Conservation (phyloP, 805 yeast genomes). For the Brettanomyces bruxellensis region DNA sequence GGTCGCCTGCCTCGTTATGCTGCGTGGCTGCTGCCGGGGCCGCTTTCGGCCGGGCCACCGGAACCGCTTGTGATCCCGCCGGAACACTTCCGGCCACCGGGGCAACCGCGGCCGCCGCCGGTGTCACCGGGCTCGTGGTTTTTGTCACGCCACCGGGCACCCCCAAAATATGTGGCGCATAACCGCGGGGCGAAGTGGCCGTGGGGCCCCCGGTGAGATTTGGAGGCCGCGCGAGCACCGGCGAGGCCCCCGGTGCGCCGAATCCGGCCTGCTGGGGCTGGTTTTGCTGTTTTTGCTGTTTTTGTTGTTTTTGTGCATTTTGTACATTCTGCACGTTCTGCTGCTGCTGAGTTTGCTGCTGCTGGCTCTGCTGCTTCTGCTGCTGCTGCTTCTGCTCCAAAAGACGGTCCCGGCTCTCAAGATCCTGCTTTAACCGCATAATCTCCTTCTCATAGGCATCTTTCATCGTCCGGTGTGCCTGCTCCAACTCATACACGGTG, state of each 20-base stretch:
- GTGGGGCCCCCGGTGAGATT: background rate
- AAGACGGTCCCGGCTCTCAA: conserved; percentile 71
- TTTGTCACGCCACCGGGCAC: background rate
- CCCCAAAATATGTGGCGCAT: background rate
- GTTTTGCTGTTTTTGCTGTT: conserved; percentile 30
- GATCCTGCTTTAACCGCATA: conserved; percentile 71
- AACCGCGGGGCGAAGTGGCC: background rate
- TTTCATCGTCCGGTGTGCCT: conserved; percentile 90
- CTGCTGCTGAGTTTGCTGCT: conserved; percentile 28
- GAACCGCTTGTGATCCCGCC: background rate
- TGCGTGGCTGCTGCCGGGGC: background rate
- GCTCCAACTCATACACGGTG: conserved; percentile 87
- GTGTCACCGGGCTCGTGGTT: background rate
- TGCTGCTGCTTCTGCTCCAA: conserved; percentile 31
- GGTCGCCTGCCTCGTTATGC: background rate
- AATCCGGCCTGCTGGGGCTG: conserved; percentile 11
- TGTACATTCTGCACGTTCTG: conserved; percentile 23
- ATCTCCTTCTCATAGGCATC: conserved; percentile 95
- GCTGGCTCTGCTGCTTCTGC: conserved; percentile 36
- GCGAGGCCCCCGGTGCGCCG: background rate
- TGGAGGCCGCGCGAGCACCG: conserved; percentile 2
- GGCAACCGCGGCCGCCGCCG: background rate
- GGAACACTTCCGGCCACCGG: background rate
- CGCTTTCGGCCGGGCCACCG: background rate
- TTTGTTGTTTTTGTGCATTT: conserved; percentile 34